A percentile compares a stretch with the other conserved stretches of the same genome.
phyloP scores from a whole-genome alignment of 163 green algal genomes.

The Prototheca stagnorum region DNA sequence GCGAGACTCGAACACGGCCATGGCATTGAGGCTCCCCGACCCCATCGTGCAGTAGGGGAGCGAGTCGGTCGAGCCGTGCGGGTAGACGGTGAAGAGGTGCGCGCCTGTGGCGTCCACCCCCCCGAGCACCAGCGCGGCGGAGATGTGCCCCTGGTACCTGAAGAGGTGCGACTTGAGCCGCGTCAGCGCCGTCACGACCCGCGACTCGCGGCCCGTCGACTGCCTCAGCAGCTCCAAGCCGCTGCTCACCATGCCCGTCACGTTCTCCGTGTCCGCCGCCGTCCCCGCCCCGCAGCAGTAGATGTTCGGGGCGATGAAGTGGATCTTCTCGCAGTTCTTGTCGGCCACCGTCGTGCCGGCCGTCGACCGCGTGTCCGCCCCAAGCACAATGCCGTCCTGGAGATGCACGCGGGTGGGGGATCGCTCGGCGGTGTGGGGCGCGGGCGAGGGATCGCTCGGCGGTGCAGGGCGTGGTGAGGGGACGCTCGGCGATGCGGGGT shows the following conservation, averaged over 20 bases:
- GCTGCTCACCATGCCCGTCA: conserved; percentile 91
- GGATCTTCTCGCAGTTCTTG: conserved; percentile 99
- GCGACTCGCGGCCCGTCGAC: conserved; percentile 53
- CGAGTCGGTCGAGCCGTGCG: conserved; percentile 90
- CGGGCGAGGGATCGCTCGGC: too few relatives aligned
- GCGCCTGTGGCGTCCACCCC: conserved; percentile 86
- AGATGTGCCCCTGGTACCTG: conserved; percentile 92
- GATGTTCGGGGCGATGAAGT: conserved; percentile 95
- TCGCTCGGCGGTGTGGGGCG: too few relatives aligned
- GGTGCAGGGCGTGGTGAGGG: too few relatives aligned
- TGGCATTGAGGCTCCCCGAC: conserved; percentile 82
- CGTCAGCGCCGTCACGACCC: conserved; percentile 84
- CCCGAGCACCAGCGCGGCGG: conserved; percentile 85
- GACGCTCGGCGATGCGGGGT: too few relatives aligned
- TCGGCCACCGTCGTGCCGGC: conserved; percentile 87
- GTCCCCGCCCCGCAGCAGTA: conserved; percentile 96
- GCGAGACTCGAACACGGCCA: conserved; percentile 88
- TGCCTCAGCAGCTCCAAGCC: conserved; percentile 80
- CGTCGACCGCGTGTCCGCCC: conserved; percentile 91
- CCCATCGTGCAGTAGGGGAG: conserved; percentile 95
- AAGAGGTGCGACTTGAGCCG: conserved; percentile 95
- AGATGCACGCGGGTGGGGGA: too few relatives aligned
- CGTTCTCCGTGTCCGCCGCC: conserved; percentile 87
- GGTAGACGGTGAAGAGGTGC: conserved; percentile 95
- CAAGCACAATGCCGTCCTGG: conserved; percentile 91